Percentiles rank a stretch among this genome's conserved stretches.
These are phyloP conservation scores for Aspergillus campestris DNA, from an alignment of 495 filamentous ascomycete species.

Conservation along the genomic window DNA sequence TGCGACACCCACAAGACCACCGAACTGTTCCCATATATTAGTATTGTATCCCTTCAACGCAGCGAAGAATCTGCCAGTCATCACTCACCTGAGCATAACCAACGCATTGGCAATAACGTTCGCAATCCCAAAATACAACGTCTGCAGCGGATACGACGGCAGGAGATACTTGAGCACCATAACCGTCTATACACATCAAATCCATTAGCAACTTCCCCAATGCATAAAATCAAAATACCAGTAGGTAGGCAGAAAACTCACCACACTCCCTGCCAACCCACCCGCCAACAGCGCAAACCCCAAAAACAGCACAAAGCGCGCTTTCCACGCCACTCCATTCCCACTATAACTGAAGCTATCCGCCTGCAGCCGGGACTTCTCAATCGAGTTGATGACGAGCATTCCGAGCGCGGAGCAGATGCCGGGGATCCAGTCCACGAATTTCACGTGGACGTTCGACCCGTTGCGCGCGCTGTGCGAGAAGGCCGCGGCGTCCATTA, in stretches of 20 bases:
- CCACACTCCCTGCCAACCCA: conserved; percentile 85
- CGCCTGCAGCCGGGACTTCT: conserved; percentile 78
- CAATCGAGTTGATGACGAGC: conserved; percentile 98
- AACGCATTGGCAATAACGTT: conserved; percentile 83
- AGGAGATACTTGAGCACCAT: conserved; percentile 91
- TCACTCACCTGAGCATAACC: conserved; percentile 74
- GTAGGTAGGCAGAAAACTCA: conserved; percentile 18
- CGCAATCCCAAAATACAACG: conserved; percentile 86
- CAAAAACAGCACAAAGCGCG: conserved; percentile 86
- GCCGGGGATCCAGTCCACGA: conserved; percentile 96
- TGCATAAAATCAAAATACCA: background rate
- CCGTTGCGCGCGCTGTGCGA: conserved; percentile 72
- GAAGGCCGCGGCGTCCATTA: conserved; percentile 86
- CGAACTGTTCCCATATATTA: conserved; percentile 44
- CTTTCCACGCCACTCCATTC: conserved; percentile 89
- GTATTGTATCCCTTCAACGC: conserved; percentile 12
- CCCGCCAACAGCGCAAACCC: conserved; percentile 93
- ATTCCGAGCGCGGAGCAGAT: conserved; percentile 92
- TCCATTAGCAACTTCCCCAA: conserved; percentile 3
- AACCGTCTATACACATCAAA: conserved; percentile 45
- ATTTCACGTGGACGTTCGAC: conserved; percentile 79
- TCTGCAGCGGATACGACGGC: conserved; percentile 66
- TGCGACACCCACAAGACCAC: conserved; percentile 93
- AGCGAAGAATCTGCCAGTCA: background rate
- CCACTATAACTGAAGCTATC: conserved; percentile 86